Evolutionary conservation across 1,284 basidiomycete species (phyloP), one percentile per base, ranked within the genome.

Genomic region (Sanghuangporus weigelae): DNA sequence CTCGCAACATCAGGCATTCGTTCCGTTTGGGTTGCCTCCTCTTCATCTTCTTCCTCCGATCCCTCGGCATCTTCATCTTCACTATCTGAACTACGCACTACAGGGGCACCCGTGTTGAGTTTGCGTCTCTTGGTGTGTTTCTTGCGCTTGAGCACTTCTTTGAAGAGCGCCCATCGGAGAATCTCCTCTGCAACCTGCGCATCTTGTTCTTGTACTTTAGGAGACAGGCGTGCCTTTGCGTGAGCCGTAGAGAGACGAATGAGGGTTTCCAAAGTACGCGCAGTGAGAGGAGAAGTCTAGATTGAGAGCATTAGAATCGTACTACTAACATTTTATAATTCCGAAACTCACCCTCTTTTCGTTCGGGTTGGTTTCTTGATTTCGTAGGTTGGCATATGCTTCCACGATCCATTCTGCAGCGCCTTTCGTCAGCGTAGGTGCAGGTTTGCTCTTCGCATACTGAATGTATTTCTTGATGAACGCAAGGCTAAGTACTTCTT

Each of bases 391-490:
- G 44, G 95, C 89, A 77, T 99, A 99, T 39, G 96, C 93, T 57
- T 92, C 87, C 55, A 96, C 92, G 68, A 99, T 98, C 76, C 90
- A 87, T 73, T 98, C 95, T 61, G 96, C 93, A 1, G 97, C 97
- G 21, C 92, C 95, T 74, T 95, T 91, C 3, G 95, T 96, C 64
- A 99, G 79, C 35, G 84, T 86, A 1, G 97, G 97, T 69, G 92
- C 83, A 56, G 88, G 83, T 69, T 90, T 87, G 75, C 84, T 91
- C 78, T 98, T 99, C 59, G 97, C 92, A 73, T 98, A 98, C 76
- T 99, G 96, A 62, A 99, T 92, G 74, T 97, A 99, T 78, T 98
- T 99, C 77, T 99, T 99, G 73, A 99, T 88, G 73, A 99, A 99
- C 4, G 89, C 79, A 66, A 98, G 95, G 67, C 89, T 94, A 53